Conservation (phyloP, 257 asterid genomes). For the Solanum paucissectum region DNA sequence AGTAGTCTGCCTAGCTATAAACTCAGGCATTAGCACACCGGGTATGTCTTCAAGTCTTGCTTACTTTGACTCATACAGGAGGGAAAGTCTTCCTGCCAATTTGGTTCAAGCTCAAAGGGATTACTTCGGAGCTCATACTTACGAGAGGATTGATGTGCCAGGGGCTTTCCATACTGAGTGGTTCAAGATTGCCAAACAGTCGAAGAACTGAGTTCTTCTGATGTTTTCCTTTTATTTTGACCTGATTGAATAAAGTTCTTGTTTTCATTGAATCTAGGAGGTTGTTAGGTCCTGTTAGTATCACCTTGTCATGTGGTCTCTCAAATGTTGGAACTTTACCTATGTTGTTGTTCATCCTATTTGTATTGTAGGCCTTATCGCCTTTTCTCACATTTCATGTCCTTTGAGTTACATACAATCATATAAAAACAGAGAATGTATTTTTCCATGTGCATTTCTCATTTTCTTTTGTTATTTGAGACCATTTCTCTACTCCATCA, state of each 20-base stretch:
- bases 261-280: not conserved
- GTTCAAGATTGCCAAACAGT: slow-evolving; percentile 72
- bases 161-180: slow-evolving; percentile 92
- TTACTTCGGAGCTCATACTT: slow-evolving; percentile 93
- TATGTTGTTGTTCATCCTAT: not conserved
- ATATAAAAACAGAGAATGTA: not conserved
- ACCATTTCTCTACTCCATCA: not conserved
- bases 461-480: not conserved
- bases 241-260: not conserved
- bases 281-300: not conserved
- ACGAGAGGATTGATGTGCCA: slow-evolving; percentile 64
- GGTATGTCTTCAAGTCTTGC: slow-evolving; percentile 99
- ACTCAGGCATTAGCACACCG: slow-evolving; percentile 84
- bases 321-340: not conserved
- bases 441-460: not conserved
- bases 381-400: not conserved
- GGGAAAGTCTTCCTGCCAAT: slow-evolving; percentile 86
- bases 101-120: slow-evolving; percentile 94
- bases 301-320: not conserved
- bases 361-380: not conserved
- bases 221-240: not conserved
- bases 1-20: slow-evolving; percentile 74
- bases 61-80: slow-evolving; percentile 76
- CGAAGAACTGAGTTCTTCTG: slow-evolving; percentile 24
- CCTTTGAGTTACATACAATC: not conserved